Evolutionary conservation across 2,329 filamentous ascomycete species (phyloP), one percentile per base, ranked within the genome.

Genomic region (Triangularia setosa): DNA sequence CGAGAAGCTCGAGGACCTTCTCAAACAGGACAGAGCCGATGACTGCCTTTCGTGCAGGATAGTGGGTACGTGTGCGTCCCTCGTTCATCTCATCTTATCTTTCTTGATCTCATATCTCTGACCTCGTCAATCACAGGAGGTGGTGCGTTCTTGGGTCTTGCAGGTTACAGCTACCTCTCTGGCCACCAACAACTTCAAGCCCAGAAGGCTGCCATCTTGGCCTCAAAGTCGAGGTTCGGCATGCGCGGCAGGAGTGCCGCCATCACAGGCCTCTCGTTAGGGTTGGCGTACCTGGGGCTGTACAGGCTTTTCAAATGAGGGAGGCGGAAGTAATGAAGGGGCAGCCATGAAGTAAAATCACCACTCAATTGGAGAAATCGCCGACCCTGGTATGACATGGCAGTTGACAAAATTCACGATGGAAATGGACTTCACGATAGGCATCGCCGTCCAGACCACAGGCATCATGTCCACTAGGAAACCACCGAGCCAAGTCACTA

Each of bases 81-180:
- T 53, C 40, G 27, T 24, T 16, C 23, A 12, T 64, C 16, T 35
- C 56, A 23, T 59, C 7, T 24, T 7, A 48, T 23, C 30, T 23
- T 2, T 44, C 30, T 14, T 23, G 16, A 53, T 18, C 23, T 16
- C 9, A 27, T 21, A 6, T n/a, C 33, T 25, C 52, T 25, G 18
- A 55, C 16, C 16, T 12, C 24, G 18, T 14, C 54, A 9, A 52
- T 52, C 25, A 40, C 70, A 93, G 91, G 91, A 54, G 89, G 90
- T 72, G 83, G 87, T 44, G 89, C 90, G 0, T 92, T 95, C 68
- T 80, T 92, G 63, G 90, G 89, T 1, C 84, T 94, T 16, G 91
- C 87, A 3, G 87, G 83, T 1, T 95, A 93, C 77, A 93, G 87
- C 75, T 93, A 93, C 77, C 80, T 87, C 66, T 90, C 89, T 2